Base-by-base conservation (phyloP, 176 grass and related monocot species). In the Luzula sylvatica region DNA sequence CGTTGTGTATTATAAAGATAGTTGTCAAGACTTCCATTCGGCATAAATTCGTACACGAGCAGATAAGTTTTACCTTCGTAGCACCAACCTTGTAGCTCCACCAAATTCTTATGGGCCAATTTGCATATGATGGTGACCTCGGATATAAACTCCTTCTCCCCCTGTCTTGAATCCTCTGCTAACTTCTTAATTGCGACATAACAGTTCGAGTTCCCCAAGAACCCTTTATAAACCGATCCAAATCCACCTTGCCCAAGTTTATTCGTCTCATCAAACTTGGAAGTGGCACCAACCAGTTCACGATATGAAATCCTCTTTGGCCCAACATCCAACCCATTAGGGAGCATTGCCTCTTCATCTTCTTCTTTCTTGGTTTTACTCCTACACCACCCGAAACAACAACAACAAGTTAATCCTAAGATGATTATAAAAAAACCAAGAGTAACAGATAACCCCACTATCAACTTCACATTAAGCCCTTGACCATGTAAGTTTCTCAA, bases 41-140 rank as follows among this genome's bases (percentile, higher is more conserved):
- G 75, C 75, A 78, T 78, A 61, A 45, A 78, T 5, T 72, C 59
- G 68, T 78, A 78, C 17, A 78, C 75, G 52, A 78, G 52, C 12
- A 72, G 59, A 24, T 79, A 38, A 30, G 68, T 44, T 0, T 75
- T 67, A 39, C 78, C 72, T n/a, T 74, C 65, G 46, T 79, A 53
- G 58, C 87, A 80, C 82, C 82, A 87, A 6, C 87, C 87, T 69
- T 43, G 25, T 4, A 78, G 30, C 15, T 70, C 58, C 14, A 78
- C 75, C n/a, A 78, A 35, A 40, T 78, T 71, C 0, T 42, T 56
- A 25, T 78, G 75, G 12, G 50, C 9, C 19, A 78, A 17, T 12
- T 27, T 67, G 42, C 67, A 71, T 15, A 78, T 61, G 20, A 71
- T 78, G 20, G 56, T 49, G 20, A 78, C 67, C 56, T 78, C 75